Conservation (phyloP, 176 grass and related monocot species). For the Saccharum officinarum region DNA sequence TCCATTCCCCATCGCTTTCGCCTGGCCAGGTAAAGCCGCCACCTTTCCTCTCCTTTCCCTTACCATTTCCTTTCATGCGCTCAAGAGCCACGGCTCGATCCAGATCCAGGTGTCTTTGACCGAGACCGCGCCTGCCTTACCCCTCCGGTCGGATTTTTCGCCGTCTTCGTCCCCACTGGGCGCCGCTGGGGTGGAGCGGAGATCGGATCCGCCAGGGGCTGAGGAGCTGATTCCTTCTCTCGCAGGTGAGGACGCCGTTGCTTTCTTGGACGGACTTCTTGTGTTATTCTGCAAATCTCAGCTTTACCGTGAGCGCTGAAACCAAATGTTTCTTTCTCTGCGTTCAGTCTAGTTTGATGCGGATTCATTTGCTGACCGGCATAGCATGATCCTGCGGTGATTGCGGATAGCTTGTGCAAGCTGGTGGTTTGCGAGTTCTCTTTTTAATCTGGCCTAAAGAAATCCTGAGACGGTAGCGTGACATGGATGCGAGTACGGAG, state of each 20-base stretch:
- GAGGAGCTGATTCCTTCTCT: slow-evolving; percentile 1
- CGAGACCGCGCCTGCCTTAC: background rate
- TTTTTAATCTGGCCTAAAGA: background rate
- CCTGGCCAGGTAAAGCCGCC: slow-evolving; percentile 22
- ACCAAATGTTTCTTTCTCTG: background rate
- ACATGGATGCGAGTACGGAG: slow-evolving; percentile 36
- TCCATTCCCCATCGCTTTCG: background rate
- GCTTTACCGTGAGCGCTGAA: background rate
- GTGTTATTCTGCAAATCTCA: background rate
- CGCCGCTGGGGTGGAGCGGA: background rate
- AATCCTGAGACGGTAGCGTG: background rate
- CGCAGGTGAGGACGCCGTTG: background rate
- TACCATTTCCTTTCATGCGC: slow-evolving; percentile 23
- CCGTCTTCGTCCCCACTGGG: background rate
- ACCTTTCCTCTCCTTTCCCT: slow-evolving; percentile 19
- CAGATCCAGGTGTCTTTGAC: slow-evolving; percentile 33
- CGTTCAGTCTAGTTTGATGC: background rate
- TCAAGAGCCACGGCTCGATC: slow-evolving; percentile 11
- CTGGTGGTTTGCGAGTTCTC: background rate
- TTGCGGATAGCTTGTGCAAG: background rate
- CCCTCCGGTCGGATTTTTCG: background rate
- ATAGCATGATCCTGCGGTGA: slow-evolving; percentile 30
- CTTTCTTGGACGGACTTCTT: background rate
- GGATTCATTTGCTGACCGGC: background rate
- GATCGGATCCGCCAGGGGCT: slow-evolving; percentile 8